A percentile compares a stretch with the other conserved stretches of the same genome.
These are phyloP conservation scores for Thermomucor indicae-seudaticae DNA, from an alignment of 371 early-diverging fungal species.

Conservation along the genomic window DNA sequence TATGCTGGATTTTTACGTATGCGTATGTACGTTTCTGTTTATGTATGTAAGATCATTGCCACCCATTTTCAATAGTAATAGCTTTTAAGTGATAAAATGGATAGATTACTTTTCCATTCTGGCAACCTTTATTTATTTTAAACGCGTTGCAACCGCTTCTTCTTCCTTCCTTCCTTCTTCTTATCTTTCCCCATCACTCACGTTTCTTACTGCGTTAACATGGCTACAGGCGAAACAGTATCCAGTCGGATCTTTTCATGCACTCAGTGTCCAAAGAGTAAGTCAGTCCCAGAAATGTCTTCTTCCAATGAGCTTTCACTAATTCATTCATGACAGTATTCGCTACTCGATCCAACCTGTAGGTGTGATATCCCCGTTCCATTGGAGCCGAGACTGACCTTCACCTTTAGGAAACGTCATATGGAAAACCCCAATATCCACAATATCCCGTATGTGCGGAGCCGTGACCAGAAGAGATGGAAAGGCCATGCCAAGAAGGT, in stretches of 20 bases:
- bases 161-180: constrained; percentile 11
- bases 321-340: constrained; percentile 24
- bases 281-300: neutral
- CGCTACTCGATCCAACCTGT: constrained; percentile 47
- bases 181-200: constrained; percentile 15
- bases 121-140: too few species aligned
- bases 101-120: constrained; percentile 39
- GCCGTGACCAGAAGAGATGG: constrained; percentile 51
- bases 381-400: neutral
- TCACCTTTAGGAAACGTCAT: constrained; percentile 20
- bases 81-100: constrained; percentile 24
- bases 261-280: constrained; percentile 48
- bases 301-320: constrained; percentile 5
- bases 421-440: constrained; percentile 27
- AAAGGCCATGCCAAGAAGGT: constrained; percentile 48
- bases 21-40: neutral
- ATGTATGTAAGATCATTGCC: constrained; percentile 3
- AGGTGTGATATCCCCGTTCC: constrained; percentile 10
- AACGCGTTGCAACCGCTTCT: too few species aligned
- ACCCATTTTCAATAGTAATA: too few species aligned
- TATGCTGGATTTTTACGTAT: constrained; percentile 3
- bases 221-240: too few species aligned
- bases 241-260: constrained; percentile 34
- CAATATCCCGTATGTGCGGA: constrained; percentile 44
- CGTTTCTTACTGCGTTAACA: constrained; percentile 8